phyloP scores from a whole-genome alignment of 2,329 filamentous ascomycete genomes.

The Colletotrichum costaricense region DNA sequence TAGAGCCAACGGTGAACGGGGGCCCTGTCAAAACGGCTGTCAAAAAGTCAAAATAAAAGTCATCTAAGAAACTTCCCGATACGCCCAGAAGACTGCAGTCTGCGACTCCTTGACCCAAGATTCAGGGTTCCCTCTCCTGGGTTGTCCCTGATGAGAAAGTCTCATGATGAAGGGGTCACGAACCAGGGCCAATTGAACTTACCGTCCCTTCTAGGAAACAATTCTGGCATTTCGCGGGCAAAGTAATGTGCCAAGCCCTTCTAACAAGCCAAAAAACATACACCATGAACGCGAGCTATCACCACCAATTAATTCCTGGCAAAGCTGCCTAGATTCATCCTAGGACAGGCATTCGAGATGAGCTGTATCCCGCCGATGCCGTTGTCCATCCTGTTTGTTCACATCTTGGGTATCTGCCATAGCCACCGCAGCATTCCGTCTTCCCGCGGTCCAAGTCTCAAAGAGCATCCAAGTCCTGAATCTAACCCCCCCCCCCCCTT shows the following conservation, averaged over 20 bases:
- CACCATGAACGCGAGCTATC: not conserved
- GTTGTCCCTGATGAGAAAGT: not conserved
- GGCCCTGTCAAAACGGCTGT: conserved; percentile 19
- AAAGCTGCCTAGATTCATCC: not conserved
- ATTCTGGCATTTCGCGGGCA: not conserved
- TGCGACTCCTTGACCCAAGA: not conserved
- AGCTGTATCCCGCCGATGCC: not conserved
- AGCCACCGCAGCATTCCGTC: not conserved
- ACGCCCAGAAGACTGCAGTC: not conserved
- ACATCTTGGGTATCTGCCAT: not conserved
- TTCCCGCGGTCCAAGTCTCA: not conserved
- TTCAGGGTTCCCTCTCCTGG: not conserved
- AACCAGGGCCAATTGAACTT: not conserved
- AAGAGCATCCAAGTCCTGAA: not conserved
- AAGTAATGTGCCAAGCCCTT: not conserved
- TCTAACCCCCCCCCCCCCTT: no score
- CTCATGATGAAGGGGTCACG: not conserved
- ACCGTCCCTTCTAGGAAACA: not conserved
- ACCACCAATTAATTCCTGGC: not conserved
- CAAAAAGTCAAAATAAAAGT: conserved; percentile 1
- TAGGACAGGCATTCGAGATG: not conserved
- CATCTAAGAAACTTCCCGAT: conserved; percentile 14
- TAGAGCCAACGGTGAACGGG: not conserved
- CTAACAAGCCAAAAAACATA: not conserved
- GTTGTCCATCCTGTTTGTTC: not conserved